phyloP scores from a whole-genome alignment of 495 filamentous ascomycete species.

The Clavariopsis aquatica region DNA sequence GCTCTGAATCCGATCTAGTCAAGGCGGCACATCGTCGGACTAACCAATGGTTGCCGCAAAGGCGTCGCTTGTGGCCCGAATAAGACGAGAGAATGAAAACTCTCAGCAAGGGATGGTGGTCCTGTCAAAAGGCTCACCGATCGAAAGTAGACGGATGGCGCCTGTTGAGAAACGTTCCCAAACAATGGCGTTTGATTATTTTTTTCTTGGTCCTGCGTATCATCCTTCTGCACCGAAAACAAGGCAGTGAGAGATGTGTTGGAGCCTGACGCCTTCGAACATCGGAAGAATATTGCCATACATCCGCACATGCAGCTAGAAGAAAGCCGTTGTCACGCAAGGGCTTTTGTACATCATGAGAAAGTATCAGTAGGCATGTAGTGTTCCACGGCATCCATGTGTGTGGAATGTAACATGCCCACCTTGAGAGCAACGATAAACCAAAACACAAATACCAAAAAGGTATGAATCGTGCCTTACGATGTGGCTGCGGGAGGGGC shows the following conservation, averaged over 20 bases:
- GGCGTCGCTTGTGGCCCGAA: slow-evolving; percentile 8
- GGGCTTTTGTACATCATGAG: slow-evolving; percentile 11
- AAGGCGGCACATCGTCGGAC: slow-evolving; percentile 8
- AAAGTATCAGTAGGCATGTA: neutral
- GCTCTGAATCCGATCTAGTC: slow-evolving; percentile 4
- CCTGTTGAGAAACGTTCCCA: slow-evolving; percentile 34
- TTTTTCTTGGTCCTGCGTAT: slow-evolving; percentile 18
- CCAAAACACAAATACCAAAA: slow-evolving; percentile 28
- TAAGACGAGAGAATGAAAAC: slow-evolving; percentile 12
- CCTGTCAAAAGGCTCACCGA: slow-evolving; percentile 22
- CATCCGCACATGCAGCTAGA: slow-evolving; percentile 32
- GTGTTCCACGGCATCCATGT: slow-evolving; percentile 17
- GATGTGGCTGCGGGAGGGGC: neutral
- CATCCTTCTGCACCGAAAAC: slow-evolving; percentile 18
- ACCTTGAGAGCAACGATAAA: slow-evolving; percentile 5
- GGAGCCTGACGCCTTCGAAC: slow-evolving; percentile 10
- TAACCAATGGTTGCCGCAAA: slow-evolving; percentile 17
- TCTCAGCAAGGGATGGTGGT: slow-evolving; percentile 27
- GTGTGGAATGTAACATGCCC: slow-evolving; percentile 34
- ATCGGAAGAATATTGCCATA: slow-evolving; percentile 26
- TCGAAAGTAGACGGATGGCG: slow-evolving; percentile 13
- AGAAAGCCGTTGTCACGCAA: slow-evolving; percentile 27
- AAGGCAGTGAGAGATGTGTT: slow-evolving; percentile 3
- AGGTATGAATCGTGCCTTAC: slow-evolving; percentile 19
- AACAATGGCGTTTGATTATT: slow-evolving; percentile 23